A percentile compares a stretch with the other conserved stretches of the same genome.
These are phyloP conservation scores for Debaryomyces fabryi DNA, from an alignment of 1,139 yeast genomes.

Conservation along the genomic window DNA sequence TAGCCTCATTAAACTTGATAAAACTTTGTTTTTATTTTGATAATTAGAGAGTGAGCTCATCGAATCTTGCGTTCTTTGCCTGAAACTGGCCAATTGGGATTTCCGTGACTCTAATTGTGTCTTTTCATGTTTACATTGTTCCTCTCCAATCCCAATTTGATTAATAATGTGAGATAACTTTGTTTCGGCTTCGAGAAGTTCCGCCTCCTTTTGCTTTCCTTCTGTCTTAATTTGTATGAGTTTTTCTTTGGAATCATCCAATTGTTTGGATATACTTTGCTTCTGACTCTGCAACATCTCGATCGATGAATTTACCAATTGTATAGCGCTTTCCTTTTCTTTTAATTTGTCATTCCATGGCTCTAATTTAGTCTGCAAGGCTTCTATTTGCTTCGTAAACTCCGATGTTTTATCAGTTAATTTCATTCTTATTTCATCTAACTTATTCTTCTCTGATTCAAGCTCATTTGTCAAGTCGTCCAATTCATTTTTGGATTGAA, in stretches of 20 bases:
- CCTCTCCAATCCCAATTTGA: slow-evolving; percentile 61
- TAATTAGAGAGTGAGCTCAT: slow-evolving; percentile 54
- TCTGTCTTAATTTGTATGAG: slow-evolving; percentile 52
- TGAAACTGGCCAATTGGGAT: slow-evolving; percentile 50
- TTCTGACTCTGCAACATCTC: slow-evolving; percentile 58
- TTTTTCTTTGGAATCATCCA: slow-evolving; percentile 49
- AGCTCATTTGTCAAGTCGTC: slow-evolving; percentile 49
- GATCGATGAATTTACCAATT: slow-evolving; percentile 66
- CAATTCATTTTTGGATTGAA: slow-evolving; percentile 44
- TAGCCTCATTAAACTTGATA: slow-evolving; percentile 67
- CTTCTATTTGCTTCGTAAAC: slow-evolving; percentile 64
- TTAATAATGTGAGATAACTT: slow-evolving; percentile 52
- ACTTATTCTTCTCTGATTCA: slow-evolving; percentile 52
- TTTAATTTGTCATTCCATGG: slow-evolving; percentile 82
- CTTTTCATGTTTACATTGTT: slow-evolving; percentile 55
- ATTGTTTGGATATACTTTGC: slow-evolving; percentile 44
- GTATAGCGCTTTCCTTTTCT: slow-evolving; percentile 65
- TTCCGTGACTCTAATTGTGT: slow-evolving; percentile 55
- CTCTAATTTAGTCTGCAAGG: slow-evolving; percentile 65
- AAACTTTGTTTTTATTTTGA: slow-evolving; percentile 74
- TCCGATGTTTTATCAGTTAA: slow-evolving; percentile 74
- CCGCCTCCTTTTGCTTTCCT: slow-evolving; percentile 56
- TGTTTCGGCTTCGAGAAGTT: slow-evolving; percentile 41
- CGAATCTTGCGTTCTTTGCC: slow-evolving; percentile 72
- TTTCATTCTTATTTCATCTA: slow-evolving; percentile 65